Evolutionary conservation across 2,329 filamentous ascomycete genomes (phyloP), one percentile per base, ranked within the genome.

Genomic region (Fonsecaea pugnacius): DNA sequence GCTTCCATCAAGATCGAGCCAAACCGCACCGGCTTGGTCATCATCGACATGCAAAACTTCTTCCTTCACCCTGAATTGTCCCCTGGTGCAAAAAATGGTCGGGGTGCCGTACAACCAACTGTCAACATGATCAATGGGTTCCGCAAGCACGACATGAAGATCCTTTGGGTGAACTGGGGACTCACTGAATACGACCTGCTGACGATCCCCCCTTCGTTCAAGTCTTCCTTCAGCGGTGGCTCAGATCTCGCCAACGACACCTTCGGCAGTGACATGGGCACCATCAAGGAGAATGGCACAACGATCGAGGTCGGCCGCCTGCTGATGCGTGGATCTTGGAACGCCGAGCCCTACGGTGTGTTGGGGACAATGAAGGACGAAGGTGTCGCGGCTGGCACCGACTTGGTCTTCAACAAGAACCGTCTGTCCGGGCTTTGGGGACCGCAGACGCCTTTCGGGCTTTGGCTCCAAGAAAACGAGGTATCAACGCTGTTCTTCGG

Each of bases 101-200:
- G 82, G 75, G 57, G 74, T 67, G 72, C 83, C 70, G 56, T 77
- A 68, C 62, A 75, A 48, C 72, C 73, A 0, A 75, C 73, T 0
- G 66, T 75, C 27, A 72, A 74, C 55, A 73, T 75, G 7, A 77
- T 81, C 27, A 78, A 78, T 6, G 78, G 77, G 38, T 84, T 82
- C 54, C 75, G 84, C 52, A 75, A 78, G 60, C 75, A 77, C 16
- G 82, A 79, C 1, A 79, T 86, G 60, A 70, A 77, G 70, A 66
- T 84, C 12, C 72, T 85, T 14, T 84, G 82, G 81, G 75, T 85
- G 46, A 85, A 84, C 69, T 87, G 84, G 85, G 84, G 84, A 2
- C 74, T 87, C 38, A 83, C 77, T 0, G 79, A 84, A 18, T 67
- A 74, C 14, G 84, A 86, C 69, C 71, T 86, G 14, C 69, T 71